Conservation (phyloP, 2,329 filamentous ascomycete genomes). For the Fusarium marasasianum region DNA sequence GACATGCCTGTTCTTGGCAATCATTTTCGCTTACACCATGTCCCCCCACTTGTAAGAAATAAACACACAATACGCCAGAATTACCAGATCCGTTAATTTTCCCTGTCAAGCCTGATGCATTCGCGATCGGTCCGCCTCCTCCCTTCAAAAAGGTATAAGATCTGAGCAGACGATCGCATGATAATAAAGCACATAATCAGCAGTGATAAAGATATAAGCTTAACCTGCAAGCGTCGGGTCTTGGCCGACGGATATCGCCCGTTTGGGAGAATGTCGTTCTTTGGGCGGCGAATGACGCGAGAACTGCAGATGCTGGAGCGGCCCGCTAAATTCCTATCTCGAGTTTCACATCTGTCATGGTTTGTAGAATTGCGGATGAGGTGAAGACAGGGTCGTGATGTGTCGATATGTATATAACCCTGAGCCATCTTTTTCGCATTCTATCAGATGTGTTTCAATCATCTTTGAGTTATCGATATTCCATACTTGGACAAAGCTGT, state of each 20-base stretch:
- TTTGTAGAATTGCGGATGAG: neutral
- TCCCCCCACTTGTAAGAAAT: neutral
- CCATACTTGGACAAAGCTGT: neutral
- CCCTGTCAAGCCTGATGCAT: neutral
- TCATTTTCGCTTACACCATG: neutral
- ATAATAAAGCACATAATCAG: neutral
- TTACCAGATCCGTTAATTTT: neutral
- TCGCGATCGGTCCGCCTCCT: neutral
- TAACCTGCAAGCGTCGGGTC: slow-evolving; percentile 21
- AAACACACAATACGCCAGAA: neutral
- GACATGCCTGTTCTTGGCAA: neutral
- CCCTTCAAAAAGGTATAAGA: neutral
- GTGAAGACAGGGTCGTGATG: slow-evolving; percentile 4
- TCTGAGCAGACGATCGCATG: neutral
- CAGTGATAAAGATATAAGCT: slow-evolving; percentile 19
- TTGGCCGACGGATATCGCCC: slow-evolving; percentile 30
- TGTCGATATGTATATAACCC: slow-evolving; percentile 22
- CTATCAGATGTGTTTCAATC: neutral
- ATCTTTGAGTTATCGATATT: neutral
- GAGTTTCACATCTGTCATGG: slow-evolving; percentile 12
- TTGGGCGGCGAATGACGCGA: slow-evolving; percentile 37
- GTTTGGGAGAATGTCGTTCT: slow-evolving; percentile 36
- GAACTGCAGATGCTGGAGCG: slow-evolving; percentile 2
- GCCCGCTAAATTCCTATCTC: slow-evolving; percentile 29
- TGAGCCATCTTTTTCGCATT: neutral